Percentiles rank a stretch among this genome's conserved stretches.
Evolutionary conservation across 257 asterid species (phyloP).

Genomic region (Gentiana straminea): DNA sequence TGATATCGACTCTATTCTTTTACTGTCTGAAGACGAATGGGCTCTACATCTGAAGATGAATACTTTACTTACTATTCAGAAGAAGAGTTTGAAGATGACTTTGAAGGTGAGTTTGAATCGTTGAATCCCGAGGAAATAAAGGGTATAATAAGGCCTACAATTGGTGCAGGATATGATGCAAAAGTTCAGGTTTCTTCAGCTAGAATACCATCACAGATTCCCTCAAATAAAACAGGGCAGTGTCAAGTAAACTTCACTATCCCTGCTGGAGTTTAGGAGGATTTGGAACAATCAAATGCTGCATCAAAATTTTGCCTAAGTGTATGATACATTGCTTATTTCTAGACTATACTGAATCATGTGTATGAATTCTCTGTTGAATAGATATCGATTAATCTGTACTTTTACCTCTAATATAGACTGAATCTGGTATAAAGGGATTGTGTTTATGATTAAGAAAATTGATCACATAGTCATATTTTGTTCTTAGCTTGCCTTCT

Average conservation of each 20-base stretch:
- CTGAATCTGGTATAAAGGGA: too few species aligned
- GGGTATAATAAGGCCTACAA: constrained; percentile 14
- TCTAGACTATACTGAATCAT: too few species aligned
- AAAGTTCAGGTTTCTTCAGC: constrained; percentile 14
- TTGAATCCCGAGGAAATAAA: constrained; percentile 20
- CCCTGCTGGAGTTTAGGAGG: constrained; percentile 45
- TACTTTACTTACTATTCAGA: constrained; percentile 36
- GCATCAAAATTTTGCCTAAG: too few species aligned
- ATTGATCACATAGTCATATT: too few species aligned
- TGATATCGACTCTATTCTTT: constrained; percentile 33
- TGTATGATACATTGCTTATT: too few species aligned
- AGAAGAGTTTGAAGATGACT: constrained; percentile 28
- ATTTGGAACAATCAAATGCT: constrained; percentile 10
- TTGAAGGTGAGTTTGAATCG: constrained; percentile 16
- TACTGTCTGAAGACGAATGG: constrained; percentile 43
- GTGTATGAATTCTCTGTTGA: too few species aligned
- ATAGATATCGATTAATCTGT: too few species aligned
- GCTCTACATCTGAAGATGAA: constrained; percentile 29
- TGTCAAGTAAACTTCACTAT: constrained; percentile 42
- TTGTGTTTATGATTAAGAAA: too few species aligned
- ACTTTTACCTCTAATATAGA: too few species aligned
- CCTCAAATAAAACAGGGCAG: constrained; percentile 13
- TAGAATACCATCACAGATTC: constrained; percentile 15
- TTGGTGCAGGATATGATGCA: constrained; percentile 26
- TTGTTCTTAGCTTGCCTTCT: too few species aligned